Conservation (phyloP, 805 yeast genomes). For the Yamadazyma sp. region DNA sequence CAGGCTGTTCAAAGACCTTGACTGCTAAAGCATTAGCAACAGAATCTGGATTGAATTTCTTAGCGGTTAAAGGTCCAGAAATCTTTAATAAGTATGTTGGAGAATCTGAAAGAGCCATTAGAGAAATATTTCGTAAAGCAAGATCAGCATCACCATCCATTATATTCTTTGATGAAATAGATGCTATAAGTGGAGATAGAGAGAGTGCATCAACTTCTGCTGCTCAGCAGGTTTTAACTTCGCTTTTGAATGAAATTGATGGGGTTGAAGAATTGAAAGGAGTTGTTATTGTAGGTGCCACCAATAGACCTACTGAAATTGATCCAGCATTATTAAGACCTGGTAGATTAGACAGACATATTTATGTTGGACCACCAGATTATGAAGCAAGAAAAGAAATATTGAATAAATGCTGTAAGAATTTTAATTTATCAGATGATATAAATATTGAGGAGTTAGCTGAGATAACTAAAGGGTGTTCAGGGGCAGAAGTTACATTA, state of each 20-base stretch:
- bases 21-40: slow-evolving; percentile 96
- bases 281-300: slow-evolving; percentile 92
- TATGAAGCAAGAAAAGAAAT: slow-evolving; percentile 75
- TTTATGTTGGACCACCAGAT: slow-evolving; percentile 93
- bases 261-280: slow-evolving; percentile 95
- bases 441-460: slow-evolving; percentile 57
- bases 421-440: slow-evolving; percentile 51
- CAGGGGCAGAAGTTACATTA: slow-evolving; percentile 94
- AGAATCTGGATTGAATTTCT: slow-evolving; percentile 88
- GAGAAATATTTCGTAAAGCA: slow-evolving; percentile 91
- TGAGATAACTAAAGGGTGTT: slow-evolving; percentile 75
- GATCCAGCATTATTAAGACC: slow-evolving; percentile 94
- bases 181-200: slow-evolving; percentile 82
- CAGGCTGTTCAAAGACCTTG: slow-evolving; percentile 94
- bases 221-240: slow-evolving; percentile 82
- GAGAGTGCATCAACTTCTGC: slow-evolving; percentile 61
- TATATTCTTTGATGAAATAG: slow-evolving; percentile 94
- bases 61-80: slow-evolving; percentile 97
- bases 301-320: slow-evolving; percentile 90
- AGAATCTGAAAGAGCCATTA: slow-evolving; percentile 87
- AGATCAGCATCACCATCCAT: slow-evolving; percentile 94
- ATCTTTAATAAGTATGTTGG: slow-evolving; percentile 94
- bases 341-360: slow-evolving; percentile 90
- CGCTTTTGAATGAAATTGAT: slow-evolving; percentile 90
- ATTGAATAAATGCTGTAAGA: slow-evolving; percentile 60